Base-by-base conservation (phyloP, 2,329 filamentous ascomycete species). In the Ascosphaera apis region DNA sequence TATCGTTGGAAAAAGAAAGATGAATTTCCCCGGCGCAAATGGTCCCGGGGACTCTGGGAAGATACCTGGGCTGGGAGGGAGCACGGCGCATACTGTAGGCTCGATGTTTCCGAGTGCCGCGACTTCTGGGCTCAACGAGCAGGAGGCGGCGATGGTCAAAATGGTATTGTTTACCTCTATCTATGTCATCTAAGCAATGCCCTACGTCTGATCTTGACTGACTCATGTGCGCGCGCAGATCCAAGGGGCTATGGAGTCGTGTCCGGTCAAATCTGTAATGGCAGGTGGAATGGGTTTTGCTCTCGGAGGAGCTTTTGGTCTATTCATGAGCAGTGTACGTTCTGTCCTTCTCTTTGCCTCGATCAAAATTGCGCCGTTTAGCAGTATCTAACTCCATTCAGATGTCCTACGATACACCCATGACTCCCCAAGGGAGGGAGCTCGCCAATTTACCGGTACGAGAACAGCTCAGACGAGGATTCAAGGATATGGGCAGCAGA, bases 361-460 rank as follows among this genome's bases (percentile, higher is more conserved):
- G 32, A 27, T 33, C 31, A 17, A 28, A 33, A 13, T 19, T 15
- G 11, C 37, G 7, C 17, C 16, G 19, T 11, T 18, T 21, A 15
- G 21, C 19, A 13, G 17, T 21, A 4, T 15, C 31, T 2, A 18
- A 37, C 27, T 15, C 28, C 37, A 19, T 36, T 35, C 42, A 91
- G 82, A 98, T 98, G 88, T 77, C 82, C 57, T 98, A 98, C 68
- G 88, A 98, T 54, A 93, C 84, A 0, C 80, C 86, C 40, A 76
- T 83, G 57, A 76, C 64, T 27, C 55, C 63, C 46, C 57, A 65
- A 48, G 57, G 62, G n/a, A 56, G 57, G 38, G 61, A 63, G 40
- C 60, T 73, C 44, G 55, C 65, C 40, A 60, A 67, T 43, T 71
- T 98, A 15, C 84, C 88, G 18, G 66, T 86, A 43, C 69, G 73